Conservation (phyloP, 2,329 filamentous ascomycete genomes). For the Colletotrichum navitas region DNA sequence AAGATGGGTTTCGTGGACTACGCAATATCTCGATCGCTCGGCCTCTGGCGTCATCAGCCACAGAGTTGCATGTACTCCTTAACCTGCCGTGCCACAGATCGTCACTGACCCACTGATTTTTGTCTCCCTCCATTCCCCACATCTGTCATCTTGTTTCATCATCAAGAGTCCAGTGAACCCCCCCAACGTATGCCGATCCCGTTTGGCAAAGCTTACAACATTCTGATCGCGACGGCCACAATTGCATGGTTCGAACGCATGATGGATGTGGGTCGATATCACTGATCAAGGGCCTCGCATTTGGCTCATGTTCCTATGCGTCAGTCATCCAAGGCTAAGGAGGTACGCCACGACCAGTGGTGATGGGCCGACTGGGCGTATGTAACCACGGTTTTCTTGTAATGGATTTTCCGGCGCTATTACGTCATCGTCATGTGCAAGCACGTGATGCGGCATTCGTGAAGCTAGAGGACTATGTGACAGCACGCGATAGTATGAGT, state of each 20-base stretch:
- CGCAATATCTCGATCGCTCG: constrained; percentile 7
- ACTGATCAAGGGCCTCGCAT: constrained; percentile 3
- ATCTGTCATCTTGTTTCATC: constrained; percentile 41
- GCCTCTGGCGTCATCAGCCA: constrained; percentile 39
- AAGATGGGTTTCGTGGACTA: background rate
- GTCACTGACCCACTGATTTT: background rate
- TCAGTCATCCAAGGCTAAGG: background rate
- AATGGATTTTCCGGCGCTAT: background rate
- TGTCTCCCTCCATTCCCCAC: constrained; percentile 23
- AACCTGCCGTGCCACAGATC: constrained; percentile 33
- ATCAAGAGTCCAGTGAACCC: constrained; percentile 17
- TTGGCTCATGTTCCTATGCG: background rate
- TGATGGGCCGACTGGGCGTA: background rate
- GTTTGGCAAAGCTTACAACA: background rate
- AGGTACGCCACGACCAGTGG: background rate
- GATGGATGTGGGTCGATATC: constrained; percentile 29
- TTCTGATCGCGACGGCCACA: constrained; percentile 15
- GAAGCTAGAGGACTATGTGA: too few species aligned
- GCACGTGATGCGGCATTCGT: constrained; percentile 8
- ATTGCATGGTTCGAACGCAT: constrained; percentile 25
- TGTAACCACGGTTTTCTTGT: background rate
- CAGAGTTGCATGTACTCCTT: constrained; percentile 7
- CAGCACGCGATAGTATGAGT: background rate
- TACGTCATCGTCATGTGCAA: constrained; percentile 29
- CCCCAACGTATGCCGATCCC: constrained; percentile 22